Percentiles rank a stretch among this genome's conserved stretches.
These are phyloP conservation scores for Neurospora intermedia DNA, from an alignment of 495 filamentous ascomycete species.

Conservation along the genomic window DNA sequence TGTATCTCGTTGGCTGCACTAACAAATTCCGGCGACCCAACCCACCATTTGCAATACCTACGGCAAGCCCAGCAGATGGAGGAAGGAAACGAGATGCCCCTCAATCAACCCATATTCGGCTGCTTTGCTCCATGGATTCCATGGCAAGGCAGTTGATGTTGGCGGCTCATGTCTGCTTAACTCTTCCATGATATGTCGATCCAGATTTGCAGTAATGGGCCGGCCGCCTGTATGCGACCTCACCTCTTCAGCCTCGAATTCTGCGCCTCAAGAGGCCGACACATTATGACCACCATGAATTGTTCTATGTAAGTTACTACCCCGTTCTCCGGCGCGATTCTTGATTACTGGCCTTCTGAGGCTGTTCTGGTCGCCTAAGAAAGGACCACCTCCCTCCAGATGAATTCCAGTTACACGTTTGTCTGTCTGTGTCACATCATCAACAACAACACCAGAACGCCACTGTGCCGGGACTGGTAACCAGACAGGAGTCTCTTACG, in stretches of 20 bases:
- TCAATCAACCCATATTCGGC: not conserved
- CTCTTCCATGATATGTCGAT: not conserved
- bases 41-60: not conserved
- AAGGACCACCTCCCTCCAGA: not conserved
- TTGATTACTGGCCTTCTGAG: not conserved
- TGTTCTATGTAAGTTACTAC: not conserved
- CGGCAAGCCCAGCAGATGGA: not conserved
- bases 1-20: not conserved
- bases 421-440: not conserved
- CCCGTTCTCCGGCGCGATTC: not conserved
- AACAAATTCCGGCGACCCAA: not conserved
- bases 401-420: not conserved
- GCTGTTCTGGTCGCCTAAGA: not conserved
- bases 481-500: not conserved
- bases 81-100: not conserved
- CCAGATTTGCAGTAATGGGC: not conserved
- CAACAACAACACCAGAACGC: not conserved
- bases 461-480: not conserved
- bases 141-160: not conserved
- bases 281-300: not conserved
- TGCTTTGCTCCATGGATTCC: not conserved
- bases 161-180: not conserved
- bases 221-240: not conserved
- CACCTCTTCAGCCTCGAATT: not conserved
- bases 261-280: not conserved